Evolutionary conservation across 139 green algal genomes (phyloP).

Genomic region (Chlamydomonas sp.): DNA sequence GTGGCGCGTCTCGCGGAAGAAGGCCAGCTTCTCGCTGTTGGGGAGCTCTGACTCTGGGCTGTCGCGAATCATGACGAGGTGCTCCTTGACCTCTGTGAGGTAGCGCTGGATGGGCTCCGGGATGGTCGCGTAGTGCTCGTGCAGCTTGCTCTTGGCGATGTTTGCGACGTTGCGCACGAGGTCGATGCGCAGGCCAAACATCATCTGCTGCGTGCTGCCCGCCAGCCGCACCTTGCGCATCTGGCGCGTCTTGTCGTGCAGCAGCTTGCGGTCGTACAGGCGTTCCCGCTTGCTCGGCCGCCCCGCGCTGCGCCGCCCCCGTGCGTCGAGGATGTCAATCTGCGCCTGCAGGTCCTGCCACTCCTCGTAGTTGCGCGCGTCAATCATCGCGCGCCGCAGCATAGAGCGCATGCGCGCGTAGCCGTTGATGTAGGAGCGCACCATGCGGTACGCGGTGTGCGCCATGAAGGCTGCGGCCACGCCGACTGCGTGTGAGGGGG

Average conservation of each 20-base stretch:
- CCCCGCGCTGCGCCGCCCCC: background rate
- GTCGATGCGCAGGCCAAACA: constrained; percentile 81
- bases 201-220: constrained; percentile 1
- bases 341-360: background rate
- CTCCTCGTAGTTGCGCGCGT: background rate
- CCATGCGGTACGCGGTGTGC: too few relatives aligned
- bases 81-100: constrained; percentile 78
- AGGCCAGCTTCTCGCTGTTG: constrained; percentile 72
- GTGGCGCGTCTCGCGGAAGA: constrained; percentile 86
- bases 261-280: constrained; percentile 79
- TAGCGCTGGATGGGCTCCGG: constrained; percentile 87
- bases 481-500: too few relatives aligned
- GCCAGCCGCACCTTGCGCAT: background rate
- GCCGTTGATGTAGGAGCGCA: too few relatives aligned
- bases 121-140: constrained; percentile 63
- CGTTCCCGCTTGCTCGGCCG: constrained; percentile 22
- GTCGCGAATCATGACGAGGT: constrained; percentile 47
- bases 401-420: too few relatives aligned
- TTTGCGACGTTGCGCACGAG: constrained; percentile 93
- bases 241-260: constrained; percentile 40
- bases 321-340: background rate
- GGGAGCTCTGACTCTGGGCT: constrained; percentile 13
- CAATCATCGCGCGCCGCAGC: too few relatives aligned
- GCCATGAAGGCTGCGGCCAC: too few relatives aligned
- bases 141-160: constrained; percentile 65